These are phyloP conservation scores for Chrysanthemum seticuspe DNA, from an alignment of 129 eudicot species.

Conservation along the genomic window DNA sequence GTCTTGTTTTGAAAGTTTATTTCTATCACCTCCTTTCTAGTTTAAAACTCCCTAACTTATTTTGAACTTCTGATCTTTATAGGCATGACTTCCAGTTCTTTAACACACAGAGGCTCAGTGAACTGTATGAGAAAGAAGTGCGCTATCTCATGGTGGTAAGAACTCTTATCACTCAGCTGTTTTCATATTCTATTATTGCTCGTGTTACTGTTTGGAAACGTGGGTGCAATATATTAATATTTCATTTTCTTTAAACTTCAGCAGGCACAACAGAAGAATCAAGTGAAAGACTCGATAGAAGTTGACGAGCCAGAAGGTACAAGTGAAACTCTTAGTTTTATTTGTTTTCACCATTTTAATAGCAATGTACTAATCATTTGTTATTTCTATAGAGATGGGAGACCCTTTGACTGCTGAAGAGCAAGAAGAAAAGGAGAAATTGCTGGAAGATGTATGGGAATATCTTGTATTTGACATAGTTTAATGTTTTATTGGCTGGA, in stretches of 20 bases:
- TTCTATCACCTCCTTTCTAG: not conserved
- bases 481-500: not conserved
- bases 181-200: not conserved
- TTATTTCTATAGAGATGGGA: constrained; percentile 52
- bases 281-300: constrained; percentile 82
- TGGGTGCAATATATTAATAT: too few species aligned
- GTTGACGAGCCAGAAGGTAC: constrained; percentile 97
- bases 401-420: constrained; percentile 98
- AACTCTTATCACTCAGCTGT: not conserved
- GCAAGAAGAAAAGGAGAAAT: constrained; percentile 87
- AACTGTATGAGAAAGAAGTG: constrained; percentile 97
- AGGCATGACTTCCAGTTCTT: constrained; percentile 99
- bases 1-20: not conserved
- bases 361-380: constrained; percentile 4
- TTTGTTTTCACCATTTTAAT: not conserved
- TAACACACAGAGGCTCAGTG: constrained; percentile 94
- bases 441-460: constrained; percentile 71
- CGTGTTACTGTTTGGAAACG: too few species aligned
- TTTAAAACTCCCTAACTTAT: not conserved
- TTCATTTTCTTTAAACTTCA: constrained; percentile 23
- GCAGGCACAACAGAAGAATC: constrained; percentile 85
- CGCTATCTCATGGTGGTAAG: constrained; percentile 90
- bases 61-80: constrained; percentile 11
- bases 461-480: not conserved
- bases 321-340: not conserved